Evolutionary conservation across 352 stramenopile species (phyloP), one percentile per base, ranked within the genome.

Genomic region (Pythium dissimile): DNA sequence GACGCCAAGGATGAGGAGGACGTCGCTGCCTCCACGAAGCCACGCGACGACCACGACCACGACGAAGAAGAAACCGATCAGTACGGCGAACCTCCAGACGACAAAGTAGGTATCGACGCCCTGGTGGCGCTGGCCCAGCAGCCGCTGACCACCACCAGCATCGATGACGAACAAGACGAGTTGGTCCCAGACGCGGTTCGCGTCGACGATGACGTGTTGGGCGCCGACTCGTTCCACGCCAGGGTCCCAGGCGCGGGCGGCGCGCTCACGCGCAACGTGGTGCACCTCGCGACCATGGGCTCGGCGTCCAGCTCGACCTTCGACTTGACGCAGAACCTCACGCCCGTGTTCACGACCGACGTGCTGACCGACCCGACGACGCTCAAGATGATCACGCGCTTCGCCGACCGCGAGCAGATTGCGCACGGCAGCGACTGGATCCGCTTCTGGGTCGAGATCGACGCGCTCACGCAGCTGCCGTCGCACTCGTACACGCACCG

Each of bases 401-500:
- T 76, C 59, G 70, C 73, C 16, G 78, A 86, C 61, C 63, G 55
- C 9, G 68, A 83, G 42, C 81, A 84, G 18, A 69, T 93, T 9
- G 66, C 63, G 3, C 73, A 77, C 47, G 83, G 77, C 16, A 69
- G 62, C 21, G 83, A 93, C 50, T 67, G 76, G 62, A 76, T 93
- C 50, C 71, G 73, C 9, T 93, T 93, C 64, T 93, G 83, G 83
- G 77, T 84, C 60, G 83, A 93, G 50, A 86, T 93, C 39, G 80
- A 91, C 59, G 71, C 88, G 46, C 60, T 93, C 30, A 75, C 86
- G 47, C 66, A 84, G 41, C 57, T 93, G 13, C 80, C 83, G 21
- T 89, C 78, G 16, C 78, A 89, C 30, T 89, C 81, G 34, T 93
- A 93, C 64, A 93, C 83, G 13, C 74, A 89, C 50, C 81, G 81